A percentile compares a stretch with the other conserved stretches of the same genome.
phyloP scores from a whole-genome alignment of 169 alveolate species.

The Plasmodium vinckei region DNA sequence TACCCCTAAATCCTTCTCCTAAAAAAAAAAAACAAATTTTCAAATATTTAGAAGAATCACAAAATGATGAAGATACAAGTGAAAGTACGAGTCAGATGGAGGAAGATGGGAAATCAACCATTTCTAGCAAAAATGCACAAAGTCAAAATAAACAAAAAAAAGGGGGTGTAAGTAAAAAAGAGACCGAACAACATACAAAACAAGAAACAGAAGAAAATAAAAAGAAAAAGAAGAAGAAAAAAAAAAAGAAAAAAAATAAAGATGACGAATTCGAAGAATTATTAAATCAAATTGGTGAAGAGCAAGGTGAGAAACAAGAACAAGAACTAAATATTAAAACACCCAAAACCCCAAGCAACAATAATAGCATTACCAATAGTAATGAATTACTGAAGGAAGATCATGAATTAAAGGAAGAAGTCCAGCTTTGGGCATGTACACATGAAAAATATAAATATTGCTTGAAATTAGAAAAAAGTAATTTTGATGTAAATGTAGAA shows the following conservation, averaged over 20 bases:
- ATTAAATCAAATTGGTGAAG: not conserved
- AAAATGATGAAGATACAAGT: not conserved
- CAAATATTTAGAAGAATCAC: slow-evolving; percentile 22
- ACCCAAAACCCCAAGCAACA: not conserved
- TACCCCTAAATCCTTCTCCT: not conserved
- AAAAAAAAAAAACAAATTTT: slow-evolving; percentile 44
- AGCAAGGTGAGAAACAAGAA: not conserved
- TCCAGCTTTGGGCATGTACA: slow-evolving; percentile 36
- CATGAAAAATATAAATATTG: slow-evolving; percentile 60
- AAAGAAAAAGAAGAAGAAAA: too few species aligned
- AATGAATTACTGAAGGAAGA: not conserved
- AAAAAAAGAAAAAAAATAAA: not conserved
- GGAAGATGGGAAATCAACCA: not conserved
- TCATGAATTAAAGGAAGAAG: not conserved
- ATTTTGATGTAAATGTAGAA: slow-evolving; percentile 54
- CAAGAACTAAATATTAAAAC: not conserved
- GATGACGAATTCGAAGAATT: not conserved
- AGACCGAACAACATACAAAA: too few species aligned
- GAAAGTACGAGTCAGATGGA: not conserved
- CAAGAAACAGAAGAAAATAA: too few species aligned
- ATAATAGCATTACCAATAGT: not conserved
- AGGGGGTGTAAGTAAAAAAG: too few species aligned
- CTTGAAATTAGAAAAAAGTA: slow-evolving; percentile 48
- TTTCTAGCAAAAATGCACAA: too few species aligned
- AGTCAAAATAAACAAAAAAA: too few species aligned